Conservation (phyloP, 495 filamentous ascomycete genomes). For the Penicillium tannophilum region DNA sequence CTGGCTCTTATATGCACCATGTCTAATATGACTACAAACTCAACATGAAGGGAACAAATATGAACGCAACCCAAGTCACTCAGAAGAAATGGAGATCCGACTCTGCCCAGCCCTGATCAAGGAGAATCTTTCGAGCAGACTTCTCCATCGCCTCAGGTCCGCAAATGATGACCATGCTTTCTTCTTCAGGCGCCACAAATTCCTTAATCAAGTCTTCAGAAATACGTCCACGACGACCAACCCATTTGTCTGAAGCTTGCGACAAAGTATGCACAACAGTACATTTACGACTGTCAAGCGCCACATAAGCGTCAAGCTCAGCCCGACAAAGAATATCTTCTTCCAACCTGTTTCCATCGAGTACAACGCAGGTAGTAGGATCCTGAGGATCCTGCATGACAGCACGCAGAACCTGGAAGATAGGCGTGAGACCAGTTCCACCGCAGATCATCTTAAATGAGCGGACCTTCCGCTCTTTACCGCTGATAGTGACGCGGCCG, state of each 20-base stretch:
- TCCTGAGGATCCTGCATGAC: slow-evolving; percentile 65
- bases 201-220: slow-evolving; percentile 60
- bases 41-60: not conserved
- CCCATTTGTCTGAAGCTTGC: slow-evolving; percentile 63
- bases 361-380: slow-evolving; percentile 64
- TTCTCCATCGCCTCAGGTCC: slow-evolving; percentile 81
- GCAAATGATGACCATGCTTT: slow-evolving; percentile 77
- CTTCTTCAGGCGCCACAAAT: slow-evolving; percentile 54
- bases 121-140: slow-evolving; percentile 61
- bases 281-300: slow-evolving; percentile 55
- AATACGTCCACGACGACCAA: slow-evolving; percentile 71
- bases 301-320: slow-evolving; percentile 69
- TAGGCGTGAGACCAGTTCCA: slow-evolving; percentile 88
- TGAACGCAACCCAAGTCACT: not conserved
- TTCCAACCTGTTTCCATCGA: slow-evolving; percentile 78
- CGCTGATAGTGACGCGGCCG: slow-evolving; percentile 65
- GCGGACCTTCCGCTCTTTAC: slow-evolving; percentile 58
- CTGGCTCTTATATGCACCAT: not conserved
- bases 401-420: slow-evolving; percentile 84
- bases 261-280: slow-evolving; percentile 75
- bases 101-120: slow-evolving; percentile 73
- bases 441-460: slow-evolving; percentile 88
- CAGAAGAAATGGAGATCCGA: slow-evolving; percentile 87
- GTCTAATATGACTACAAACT: not conserved
- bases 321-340: slow-evolving; percentile 82